A percentile compares a stretch with the other conserved stretches of the same genome.
phyloP scores from a whole-genome alignment of 495 filamentous ascomycete species.

The Penicillium coffeae region DNA sequence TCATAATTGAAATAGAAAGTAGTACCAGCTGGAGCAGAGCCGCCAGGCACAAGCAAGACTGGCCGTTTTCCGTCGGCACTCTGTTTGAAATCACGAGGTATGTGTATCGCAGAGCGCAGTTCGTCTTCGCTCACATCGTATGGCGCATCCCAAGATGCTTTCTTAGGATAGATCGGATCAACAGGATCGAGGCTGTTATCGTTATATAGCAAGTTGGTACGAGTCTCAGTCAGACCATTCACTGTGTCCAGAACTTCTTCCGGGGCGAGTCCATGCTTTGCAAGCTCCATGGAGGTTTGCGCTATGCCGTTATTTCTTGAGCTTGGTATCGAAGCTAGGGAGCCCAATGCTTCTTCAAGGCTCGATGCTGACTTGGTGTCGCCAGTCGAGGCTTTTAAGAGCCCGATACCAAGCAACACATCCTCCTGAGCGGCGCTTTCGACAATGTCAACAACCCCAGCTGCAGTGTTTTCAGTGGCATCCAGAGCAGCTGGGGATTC shows the following conservation, averaged over 20 bases:
- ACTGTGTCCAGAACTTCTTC: constrained; percentile 5
- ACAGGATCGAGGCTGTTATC: constrained; percentile 13
- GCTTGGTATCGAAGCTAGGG: no score
- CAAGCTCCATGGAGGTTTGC: no score
- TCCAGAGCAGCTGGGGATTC: no score
- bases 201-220: constrained; percentile 5
- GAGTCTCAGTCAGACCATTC: background rate
- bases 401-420: no score
- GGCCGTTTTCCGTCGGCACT: constrained; percentile 3
- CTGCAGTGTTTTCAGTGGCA: no score
- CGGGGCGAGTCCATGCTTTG: background rate
- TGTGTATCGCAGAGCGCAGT: constrained; percentile 10
- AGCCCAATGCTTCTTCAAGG: no score
- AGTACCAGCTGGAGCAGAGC: constrained; percentile 4
- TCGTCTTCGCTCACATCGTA: constrained; percentile 3
- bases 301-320: no score
- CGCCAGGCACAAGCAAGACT: constrained; percentile 10
- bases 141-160: constrained; percentile 1
- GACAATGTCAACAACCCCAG: no score
- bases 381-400: no score
- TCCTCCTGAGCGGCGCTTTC: no score
- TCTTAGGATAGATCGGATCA: constrained; percentile 11
- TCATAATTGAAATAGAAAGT: constrained; percentile 8
- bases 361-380: no score
- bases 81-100: constrained; percentile 8